These are phyloP conservation scores for Leishmania gerbilli DNA, from an alignment of 208 protist species.

Conservation along the genomic window DNA sequence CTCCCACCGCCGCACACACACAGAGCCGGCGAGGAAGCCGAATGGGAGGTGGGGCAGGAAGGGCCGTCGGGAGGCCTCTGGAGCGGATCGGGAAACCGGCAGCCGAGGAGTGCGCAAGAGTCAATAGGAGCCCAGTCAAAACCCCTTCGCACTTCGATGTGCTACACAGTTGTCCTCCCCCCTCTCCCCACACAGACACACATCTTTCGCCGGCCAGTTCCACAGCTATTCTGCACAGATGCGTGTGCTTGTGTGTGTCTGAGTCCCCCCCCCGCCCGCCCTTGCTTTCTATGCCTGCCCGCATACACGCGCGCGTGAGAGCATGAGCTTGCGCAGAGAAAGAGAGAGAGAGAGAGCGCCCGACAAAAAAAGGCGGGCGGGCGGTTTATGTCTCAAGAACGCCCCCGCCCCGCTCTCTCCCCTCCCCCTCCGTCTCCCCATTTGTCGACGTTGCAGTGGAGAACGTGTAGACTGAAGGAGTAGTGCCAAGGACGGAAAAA, in stretches of 20 bases:
- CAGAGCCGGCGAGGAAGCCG: neutral
- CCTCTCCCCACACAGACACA: neutral
- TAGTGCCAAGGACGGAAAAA: neutral
- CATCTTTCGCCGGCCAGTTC: neutral
- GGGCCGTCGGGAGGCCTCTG: neutral
- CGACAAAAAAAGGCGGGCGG: neutral
- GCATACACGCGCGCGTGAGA: neutral
- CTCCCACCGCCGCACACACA: neutral
- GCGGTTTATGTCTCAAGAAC: neutral
- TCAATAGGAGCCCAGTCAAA: conserved; percentile 4
- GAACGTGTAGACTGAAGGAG: neutral
- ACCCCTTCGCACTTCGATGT: neutral
- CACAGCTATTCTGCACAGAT: neutral
- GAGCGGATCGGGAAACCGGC: neutral
- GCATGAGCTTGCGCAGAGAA: neutral
- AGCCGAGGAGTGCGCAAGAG: neutral
- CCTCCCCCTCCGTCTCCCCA: neutral
- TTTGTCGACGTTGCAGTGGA: neutral
- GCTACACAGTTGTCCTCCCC: neutral
- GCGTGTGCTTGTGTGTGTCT: neutral
- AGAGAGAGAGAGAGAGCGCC: neutral
- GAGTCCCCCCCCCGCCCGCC: neutral
- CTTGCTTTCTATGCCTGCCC: neutral
- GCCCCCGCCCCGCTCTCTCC: neutral
- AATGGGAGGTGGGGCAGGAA: neutral